A percentile compares a stretch with the other conserved stretches of the same genome.
These are phyloP conservation scores for Yamadazyma oceani DNA, from an alignment of 1,139 yeast species.

Conservation along the genomic window DNA sequence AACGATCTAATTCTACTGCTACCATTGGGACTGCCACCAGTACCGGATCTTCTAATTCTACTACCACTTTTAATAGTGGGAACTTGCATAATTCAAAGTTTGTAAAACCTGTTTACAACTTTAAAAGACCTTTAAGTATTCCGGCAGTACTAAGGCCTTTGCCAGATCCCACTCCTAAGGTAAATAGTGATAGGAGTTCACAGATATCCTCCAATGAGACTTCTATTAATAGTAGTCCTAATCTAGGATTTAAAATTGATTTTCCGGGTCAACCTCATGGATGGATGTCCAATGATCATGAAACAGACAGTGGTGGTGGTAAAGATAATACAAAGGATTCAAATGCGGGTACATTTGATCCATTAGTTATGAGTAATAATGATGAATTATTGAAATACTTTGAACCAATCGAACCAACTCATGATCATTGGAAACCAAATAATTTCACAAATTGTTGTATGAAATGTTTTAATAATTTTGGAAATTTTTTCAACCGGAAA, in stretches of 20 bases:
- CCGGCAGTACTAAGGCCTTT: slow-evolving; percentile 46
- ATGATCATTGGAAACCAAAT: slow-evolving; percentile 45
- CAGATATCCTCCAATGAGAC: background rate
- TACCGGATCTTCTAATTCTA: slow-evolving; percentile 7
- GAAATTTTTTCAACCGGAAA: slow-evolving; percentile 29
- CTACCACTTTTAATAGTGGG: slow-evolving; percentile 8
- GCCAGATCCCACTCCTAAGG: slow-evolving; percentile 5
- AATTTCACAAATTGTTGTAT: slow-evolving; percentile 38
- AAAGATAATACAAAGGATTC: background rate
- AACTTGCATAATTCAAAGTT: slow-evolving; percentile 7
- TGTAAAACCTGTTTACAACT: slow-evolving; percentile 30
- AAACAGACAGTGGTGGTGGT: background rate
- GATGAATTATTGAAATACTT: background rate
- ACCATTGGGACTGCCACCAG: slow-evolving; percentile 1
- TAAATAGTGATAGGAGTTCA: slow-evolving; percentile 3
- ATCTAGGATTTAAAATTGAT: slow-evolving; percentile 2
- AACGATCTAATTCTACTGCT: slow-evolving; percentile 11
- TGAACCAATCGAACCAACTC: slow-evolving; percentile 35
- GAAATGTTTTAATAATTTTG: slow-evolving; percentile 34
- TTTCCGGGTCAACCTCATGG: background rate
- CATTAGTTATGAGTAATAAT: slow-evolving; percentile 1
- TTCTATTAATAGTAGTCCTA: background rate
- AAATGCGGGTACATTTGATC: background rate
- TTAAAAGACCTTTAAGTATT: slow-evolving; percentile 39
- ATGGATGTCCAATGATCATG: background rate